Conservation (phyloP, 352 stramenopile species). For the Phytophthora sojae region DNA sequence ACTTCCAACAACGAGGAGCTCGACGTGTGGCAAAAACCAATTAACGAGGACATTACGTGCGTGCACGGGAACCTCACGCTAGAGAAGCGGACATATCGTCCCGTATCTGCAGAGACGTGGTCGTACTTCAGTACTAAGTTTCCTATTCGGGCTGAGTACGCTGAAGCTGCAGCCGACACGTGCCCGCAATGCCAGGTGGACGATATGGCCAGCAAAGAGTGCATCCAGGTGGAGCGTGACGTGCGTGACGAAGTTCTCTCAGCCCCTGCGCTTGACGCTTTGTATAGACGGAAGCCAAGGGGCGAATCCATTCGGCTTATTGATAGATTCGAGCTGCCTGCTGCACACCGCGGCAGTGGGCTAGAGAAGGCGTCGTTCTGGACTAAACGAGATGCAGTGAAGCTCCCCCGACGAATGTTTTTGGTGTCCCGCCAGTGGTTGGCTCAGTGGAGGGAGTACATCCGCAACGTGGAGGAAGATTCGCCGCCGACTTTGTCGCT, state of each 20-base stretch:
- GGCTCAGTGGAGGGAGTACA: constrained; percentile 70
- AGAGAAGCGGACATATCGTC: constrained; percentile 74
- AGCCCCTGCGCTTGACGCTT: constrained; percentile 47
- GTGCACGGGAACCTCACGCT: constrained; percentile 68
- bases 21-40: constrained; percentile 41
- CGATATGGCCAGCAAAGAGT: constrained; percentile 58
- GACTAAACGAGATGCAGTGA: constrained; percentile 25
- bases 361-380: constrained; percentile 36
- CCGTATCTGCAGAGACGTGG: constrained; percentile 63
- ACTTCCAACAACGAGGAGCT: constrained; percentile 18
- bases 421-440: constrained; percentile 70
- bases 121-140: constrained; percentile 73
- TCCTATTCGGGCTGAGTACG: constrained; percentile 45
- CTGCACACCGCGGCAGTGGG: constrained; percentile 21
- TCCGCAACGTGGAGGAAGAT: constrained; percentile 68
- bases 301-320: constrained; percentile 45
- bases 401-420: constrained; percentile 52
- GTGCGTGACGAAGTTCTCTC: constrained; percentile 70
- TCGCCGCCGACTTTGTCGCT: constrained; percentile 41
- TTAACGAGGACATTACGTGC: constrained; percentile 86
- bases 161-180: constrained; percentile 34
- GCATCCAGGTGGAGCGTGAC: constrained; percentile 60
- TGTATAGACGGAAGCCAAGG: constrained; percentile 61
- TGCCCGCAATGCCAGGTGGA: constrained; percentile 65
- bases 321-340: constrained; percentile 56